A percentile compares a stretch with the other conserved stretches of the same genome.
These are phyloP conservation scores for Colletotrichum filicis DNA, from an alignment of 2,329 filamentous ascomycete species.

Conservation along the genomic window DNA sequence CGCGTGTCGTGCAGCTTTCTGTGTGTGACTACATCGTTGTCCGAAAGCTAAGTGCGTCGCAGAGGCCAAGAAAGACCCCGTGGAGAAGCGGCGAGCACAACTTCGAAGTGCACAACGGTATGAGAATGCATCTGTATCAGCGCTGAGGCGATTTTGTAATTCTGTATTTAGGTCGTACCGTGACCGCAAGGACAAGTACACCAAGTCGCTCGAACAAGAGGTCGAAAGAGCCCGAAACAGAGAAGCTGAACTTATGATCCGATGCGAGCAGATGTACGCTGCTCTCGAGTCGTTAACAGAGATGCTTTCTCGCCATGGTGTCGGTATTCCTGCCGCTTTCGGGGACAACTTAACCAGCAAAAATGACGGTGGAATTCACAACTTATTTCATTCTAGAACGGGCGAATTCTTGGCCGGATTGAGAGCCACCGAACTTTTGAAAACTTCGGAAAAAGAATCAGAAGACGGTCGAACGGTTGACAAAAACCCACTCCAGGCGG, in stretches of 20 bases:
- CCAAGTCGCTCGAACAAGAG: conserved; percentile 42
- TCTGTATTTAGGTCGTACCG: conserved; percentile 37
- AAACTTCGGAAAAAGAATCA: no score
- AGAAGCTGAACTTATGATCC: conserved; percentile 38
- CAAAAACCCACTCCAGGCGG: no score
- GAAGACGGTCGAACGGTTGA: no score
- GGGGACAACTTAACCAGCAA: no score
- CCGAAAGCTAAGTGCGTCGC: not conserved
- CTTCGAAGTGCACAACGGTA: conserved; percentile 44
- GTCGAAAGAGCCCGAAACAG: conserved; percentile 34
- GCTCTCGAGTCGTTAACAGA: conserved; percentile 34
- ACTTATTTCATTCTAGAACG: no score
- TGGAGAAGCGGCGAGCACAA: conserved; percentile 41
- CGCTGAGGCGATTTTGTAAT: conserved; percentile 29
- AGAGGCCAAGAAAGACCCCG: conserved; percentile 40
- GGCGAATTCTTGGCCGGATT: no score
- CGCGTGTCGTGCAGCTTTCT: not conserved
- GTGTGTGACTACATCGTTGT: no score
- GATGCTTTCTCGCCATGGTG: conserved; percentile 35
- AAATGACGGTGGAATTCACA: not conserved
- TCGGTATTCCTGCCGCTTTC: conserved; percentile 6
- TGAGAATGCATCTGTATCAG: no score
- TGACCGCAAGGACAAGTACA: conserved; percentile 43
- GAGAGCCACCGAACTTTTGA: no score
- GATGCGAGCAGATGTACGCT: conserved; percentile 35